Base-by-base conservation (phyloP, 345 rosid species). In the Cardamine chenopodiifolia region DNA sequence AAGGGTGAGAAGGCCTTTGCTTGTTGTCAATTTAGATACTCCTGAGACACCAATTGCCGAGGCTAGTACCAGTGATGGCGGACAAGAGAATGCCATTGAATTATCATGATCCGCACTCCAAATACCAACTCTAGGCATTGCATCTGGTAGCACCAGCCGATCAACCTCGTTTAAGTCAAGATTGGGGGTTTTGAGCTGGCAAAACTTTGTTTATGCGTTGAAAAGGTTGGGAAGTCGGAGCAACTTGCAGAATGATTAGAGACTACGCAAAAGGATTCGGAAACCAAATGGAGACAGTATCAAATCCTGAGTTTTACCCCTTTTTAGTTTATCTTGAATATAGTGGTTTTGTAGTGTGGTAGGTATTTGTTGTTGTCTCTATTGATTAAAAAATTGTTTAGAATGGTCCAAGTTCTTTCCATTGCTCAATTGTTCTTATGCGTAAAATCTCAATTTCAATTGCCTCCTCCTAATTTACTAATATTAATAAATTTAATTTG, bases 171-270 rank as follows among this genome's bases (percentile, higher is more conserved):
- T 84, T 78, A 88, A 84, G 79, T 70, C 89, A n/a, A 86, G 86
- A 71, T 77, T 89, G 29, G 91, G 95, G 55, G 71, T 89, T 66
- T 68, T 82, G 42, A 77, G 84, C 66, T 82, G 89, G 68, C 84
- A 81, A 73, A 72, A 82, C 82, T 70, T 89, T 12, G 92, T 88
- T 74, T 89, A 90, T 82, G 82, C 90, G 44, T 71, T 91, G 76
- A 85, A 87, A 69, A 84, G 85, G 71, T 86, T 87, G 86, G 80
- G 87, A 34, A 71, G 82, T 60, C 83, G 88, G 71, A 83, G 76
- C 74, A 77, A 82, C 64, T 81, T 88, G 45, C 76, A 81, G 70
- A 73, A 77, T 73, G 76, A 66, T 66, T 70, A 65, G 69, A 57
- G n/a, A 39, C 20, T 57, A 28, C 28, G 62, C 35, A 45, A n/a